These are phyloP conservation scores for Metarhizium brunneum DNA, from an alignment of 2,329 filamentous ascomycete genomes.

Conservation along the genomic window DNA sequence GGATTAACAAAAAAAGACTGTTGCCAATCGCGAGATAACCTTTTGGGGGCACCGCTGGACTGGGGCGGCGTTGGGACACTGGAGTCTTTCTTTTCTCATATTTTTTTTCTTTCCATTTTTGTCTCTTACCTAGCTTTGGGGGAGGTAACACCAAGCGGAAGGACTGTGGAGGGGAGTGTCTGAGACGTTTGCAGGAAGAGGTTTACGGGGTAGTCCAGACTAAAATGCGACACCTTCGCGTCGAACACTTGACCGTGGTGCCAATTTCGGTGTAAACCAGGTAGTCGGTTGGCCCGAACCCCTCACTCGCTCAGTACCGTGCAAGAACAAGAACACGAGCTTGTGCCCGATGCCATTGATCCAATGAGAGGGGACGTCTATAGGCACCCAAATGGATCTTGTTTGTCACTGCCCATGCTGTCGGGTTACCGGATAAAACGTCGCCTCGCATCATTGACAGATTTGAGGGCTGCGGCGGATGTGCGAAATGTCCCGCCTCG, in stretches of 20 bases:
- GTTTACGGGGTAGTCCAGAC: not conserved
- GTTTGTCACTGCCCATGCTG: not conserved
- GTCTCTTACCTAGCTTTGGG: not conserved
- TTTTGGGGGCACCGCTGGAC: not conserved
- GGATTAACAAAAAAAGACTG: not conserved
- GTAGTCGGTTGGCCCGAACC: slow-evolving; percentile 8
- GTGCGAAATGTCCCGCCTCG: no score
- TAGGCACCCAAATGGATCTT: not conserved
- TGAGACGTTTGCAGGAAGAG: not conserved
- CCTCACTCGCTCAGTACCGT: not conserved
- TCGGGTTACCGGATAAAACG: no score
- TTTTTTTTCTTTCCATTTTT: not conserved
- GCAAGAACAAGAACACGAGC: not conserved
- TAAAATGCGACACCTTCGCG: not conserved
- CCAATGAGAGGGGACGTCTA: not conserved
- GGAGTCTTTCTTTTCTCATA: not conserved
- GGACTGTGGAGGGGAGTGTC: not conserved
- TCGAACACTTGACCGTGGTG: not conserved
- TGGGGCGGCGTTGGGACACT: not conserved
- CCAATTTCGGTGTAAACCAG: slow-evolving; percentile 11
- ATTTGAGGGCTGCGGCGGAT: not conserved
- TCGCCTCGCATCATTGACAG: not conserved
- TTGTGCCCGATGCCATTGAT: not conserved
- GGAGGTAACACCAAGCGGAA: not conserved
- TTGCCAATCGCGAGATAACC: not conserved